phyloP scores from a whole-genome alignment of 306 rosid species.

The Lathyrus oleraceus region DNA sequence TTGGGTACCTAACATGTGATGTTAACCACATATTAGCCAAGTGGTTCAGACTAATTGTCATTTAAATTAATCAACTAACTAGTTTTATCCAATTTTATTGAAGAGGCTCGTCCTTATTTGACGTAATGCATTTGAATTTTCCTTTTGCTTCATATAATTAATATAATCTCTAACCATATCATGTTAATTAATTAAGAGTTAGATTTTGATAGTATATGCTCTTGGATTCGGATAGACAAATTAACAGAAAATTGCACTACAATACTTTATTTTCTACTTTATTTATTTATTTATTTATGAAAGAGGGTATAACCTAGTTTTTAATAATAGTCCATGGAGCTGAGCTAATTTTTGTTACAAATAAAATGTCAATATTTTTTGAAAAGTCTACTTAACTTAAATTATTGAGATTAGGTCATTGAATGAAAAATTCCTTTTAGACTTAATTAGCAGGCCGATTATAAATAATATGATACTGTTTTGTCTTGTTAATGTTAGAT shows the following conservation, averaged over 20 bases:
- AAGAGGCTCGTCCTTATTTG: slow-evolving; percentile 8
- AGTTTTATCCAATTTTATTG: slow-evolving; percentile 9
- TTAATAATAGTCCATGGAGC: too few relatives aligned
- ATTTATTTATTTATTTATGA: too few relatives aligned
- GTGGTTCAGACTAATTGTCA: slow-evolving; percentile 36
- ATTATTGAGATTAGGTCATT: too few relatives aligned
- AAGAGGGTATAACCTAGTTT: too few relatives aligned
- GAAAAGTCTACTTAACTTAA: too few relatives aligned
- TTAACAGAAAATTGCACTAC: slow-evolving; percentile 4
- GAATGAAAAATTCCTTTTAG: too few relatives aligned
- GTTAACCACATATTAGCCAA: slow-evolving; percentile 41
- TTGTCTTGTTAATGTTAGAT: too few relatives aligned
- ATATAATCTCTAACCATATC: slow-evolving; percentile 40
- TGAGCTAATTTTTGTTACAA: too few relatives aligned
- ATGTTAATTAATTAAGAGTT: slow-evolving; percentile 34
- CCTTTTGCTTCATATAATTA: slow-evolving; percentile 29
- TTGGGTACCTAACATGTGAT: slow-evolving; percentile 64
- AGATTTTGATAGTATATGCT: slow-evolving; percentile 18
- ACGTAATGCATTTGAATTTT: slow-evolving; percentile 27
- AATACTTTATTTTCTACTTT: too few relatives aligned
- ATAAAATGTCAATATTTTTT: too few relatives aligned
- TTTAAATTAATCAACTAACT: slow-evolving; percentile 18
- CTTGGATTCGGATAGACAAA: slow-evolving; percentile 30
- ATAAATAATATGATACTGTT: too few relatives aligned
- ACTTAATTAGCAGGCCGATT: too few relatives aligned